Evolutionary conservation across 192 early-diverging fungal genomes (phyloP).

Genomic region (Helicostylum pulchrum): DNA sequence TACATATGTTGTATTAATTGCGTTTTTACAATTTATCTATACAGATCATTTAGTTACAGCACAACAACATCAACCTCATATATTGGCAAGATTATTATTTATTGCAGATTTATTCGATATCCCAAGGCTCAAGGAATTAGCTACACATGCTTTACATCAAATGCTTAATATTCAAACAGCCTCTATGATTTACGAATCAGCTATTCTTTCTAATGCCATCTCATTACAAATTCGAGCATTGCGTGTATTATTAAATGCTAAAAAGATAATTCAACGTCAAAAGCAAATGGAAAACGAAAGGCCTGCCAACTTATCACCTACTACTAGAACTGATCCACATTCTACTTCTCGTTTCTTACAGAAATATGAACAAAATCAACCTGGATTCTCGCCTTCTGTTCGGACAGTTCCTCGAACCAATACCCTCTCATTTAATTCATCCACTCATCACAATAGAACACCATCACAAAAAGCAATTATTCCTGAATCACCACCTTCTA

Average conservation of each 20-base stretch:
- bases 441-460: not conserved
- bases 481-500: not conserved
- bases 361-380: not conserved
- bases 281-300: not conserved
- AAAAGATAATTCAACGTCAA: slow-evolving; percentile 41
- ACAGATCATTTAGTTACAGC: slow-evolving; percentile 62
- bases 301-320: not conserved
- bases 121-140: slow-evolving; percentile 52
- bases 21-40: slow-evolving; percentile 67
- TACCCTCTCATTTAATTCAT: not conserved
- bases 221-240: slow-evolving; percentile 58
- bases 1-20: slow-evolving; percentile 47
- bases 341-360: not conserved
- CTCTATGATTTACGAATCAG: slow-evolving; percentile 65
- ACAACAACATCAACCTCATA: slow-evolving; percentile 60
- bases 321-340: not conserved
- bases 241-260: slow-evolving; percentile 52
- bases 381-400: not conserved
- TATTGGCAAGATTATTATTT: slow-evolving; percentile 60
- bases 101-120: slow-evolving; percentile 60
- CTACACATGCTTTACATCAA: slow-evolving; percentile 57
- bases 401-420: not conserved
- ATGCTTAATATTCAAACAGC: slow-evolving; percentile 58
- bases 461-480: not conserved
- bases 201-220: slow-evolving; percentile 56